A percentile compares a stretch with the other conserved stretches of the same genome.
These are phyloP conservation scores for Trichophyton simii DNA, from an alignment of 2,329 filamentous ascomycete species.

Conservation along the genomic window DNA sequence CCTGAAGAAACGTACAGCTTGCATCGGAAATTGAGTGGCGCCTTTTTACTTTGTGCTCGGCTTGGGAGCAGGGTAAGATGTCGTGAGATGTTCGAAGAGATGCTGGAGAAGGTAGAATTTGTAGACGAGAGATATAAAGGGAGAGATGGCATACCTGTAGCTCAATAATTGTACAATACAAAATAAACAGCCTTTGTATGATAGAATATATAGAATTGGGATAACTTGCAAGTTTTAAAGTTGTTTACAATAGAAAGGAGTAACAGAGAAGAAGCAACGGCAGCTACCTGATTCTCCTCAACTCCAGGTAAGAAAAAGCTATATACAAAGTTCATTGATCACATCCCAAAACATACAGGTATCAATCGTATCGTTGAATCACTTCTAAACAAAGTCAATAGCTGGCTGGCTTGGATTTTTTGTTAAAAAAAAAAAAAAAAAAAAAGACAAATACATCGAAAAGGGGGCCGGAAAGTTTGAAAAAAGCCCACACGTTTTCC, in stretches of 20 bases:
- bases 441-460: neutral
- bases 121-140: constrained; percentile 5
- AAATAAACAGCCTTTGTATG: neutral
- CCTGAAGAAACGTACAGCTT: constrained; percentile 96
- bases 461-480: neutral
- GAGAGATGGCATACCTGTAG: neutral
- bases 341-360: neutral
- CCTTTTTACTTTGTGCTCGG: constrained; percentile 80
- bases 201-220: neutral
- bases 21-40: constrained; percentile 88
- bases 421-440: no score
- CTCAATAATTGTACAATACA: neutral
- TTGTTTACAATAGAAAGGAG: neutral
- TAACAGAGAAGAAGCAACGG: neutral
- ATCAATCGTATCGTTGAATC: neutral
- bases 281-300: neutral
- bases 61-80: constrained; percentile 74
- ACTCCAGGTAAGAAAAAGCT: neutral
- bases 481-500: neutral
- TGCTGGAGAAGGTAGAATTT: constrained; percentile 21
- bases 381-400: neutral
- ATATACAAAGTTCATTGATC: neutral
- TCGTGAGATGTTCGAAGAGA: constrained; percentile 56
- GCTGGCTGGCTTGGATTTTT: neutral
- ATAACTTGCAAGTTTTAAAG: neutral